Evolutionary conservation across 371 early-diverging fungal genomes (phyloP), one percentile per base, ranked within the genome.

Genomic region (Apophysomyces ossiformis): DNA sequence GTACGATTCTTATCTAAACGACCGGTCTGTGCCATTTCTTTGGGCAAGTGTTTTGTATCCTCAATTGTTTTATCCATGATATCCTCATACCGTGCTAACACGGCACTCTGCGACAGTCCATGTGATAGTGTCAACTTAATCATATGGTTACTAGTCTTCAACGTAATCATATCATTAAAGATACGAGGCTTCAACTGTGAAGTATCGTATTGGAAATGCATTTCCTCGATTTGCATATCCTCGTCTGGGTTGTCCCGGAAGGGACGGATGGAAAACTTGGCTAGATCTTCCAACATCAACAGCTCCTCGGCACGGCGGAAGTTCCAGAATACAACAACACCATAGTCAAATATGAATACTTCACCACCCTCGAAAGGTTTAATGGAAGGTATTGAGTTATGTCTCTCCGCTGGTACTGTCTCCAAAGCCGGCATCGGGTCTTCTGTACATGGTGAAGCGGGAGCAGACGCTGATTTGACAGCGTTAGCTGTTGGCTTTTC

Each of bases 281-380:
- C 69, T n/a, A 95, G 70, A 59, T 93, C 90, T n/a, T 82, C 80
- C 64, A 97, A 72, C 69, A 96, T 85, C 65, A 84, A 73, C 26
- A 83, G 64, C 73, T 97, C 99, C 67, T 96, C 94, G 36, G 83
- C 84, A 62, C 93, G 89, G n/a, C 88, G 87, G 70, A 98, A 90
- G 39, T 96, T 96, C 99, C 99, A 98, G 67, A 96, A 89, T 1
- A 97, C 97, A 2, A 94, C 92, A 7, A 96, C 96, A 35, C 98
- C 96, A 71, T 96, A 96, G 68, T 96, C 96, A 70, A 96, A 97
- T 57, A 92, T 78, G 65, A 93, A 93, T 11, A 92, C 75, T 69
- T 93, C 93, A 50, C 92, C 91, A 32, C 87, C 87, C 60, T 74
- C 80, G 59, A 86, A 87, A 7, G 79, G 81, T 26, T 74, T 68